These are phyloP conservation scores for Phaeoacremonium minimum DNA, from an alignment of 2,329 filamentous ascomycete species.

Conservation along the genomic window DNA sequence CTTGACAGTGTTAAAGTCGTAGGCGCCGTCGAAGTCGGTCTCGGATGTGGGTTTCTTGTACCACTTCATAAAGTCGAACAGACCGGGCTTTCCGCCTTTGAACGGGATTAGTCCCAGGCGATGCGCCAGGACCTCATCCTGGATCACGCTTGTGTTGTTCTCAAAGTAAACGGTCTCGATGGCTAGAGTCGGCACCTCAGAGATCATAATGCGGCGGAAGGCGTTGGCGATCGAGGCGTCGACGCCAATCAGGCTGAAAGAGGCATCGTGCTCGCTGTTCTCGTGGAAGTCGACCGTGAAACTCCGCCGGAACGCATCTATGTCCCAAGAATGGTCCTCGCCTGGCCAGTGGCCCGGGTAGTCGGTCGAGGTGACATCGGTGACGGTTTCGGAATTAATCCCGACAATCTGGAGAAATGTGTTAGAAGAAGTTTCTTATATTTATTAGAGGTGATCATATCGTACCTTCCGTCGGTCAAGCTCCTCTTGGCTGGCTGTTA, in stretches of 20 bases:
- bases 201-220: conserved; percentile 91
- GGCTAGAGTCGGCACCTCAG: conserved; percentile 90
- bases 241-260: conserved; percentile 87
- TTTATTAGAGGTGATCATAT: not conserved
- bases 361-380: conserved; percentile 83
- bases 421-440: conserved; percentile 1
- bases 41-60: conserved; percentile 66
- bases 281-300: conserved; percentile 71
- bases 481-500: conserved; percentile 49
- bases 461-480: conserved; percentile 58
- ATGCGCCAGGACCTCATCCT: conserved; percentile 93
- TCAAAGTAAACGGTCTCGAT: conserved; percentile 91
- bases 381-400: conserved; percentile 86
- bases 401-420: conserved; percentile 62
- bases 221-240: conserved; percentile 95
- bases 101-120: conserved; percentile 88
- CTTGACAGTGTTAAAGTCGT: conserved; percentile 84
- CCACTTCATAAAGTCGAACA: conserved; percentile 77
- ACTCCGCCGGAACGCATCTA: conserved; percentile 34
- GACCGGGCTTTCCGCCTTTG: conserved; percentile 69
- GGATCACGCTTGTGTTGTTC: conserved; percentile 97
- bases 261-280: conserved; percentile 70
- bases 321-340: conserved; percentile 61
- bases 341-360: conserved; percentile 88
- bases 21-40: conserved; percentile 56